Evolutionary conservation across 192 early-diverging fungal species (phyloP).

Genomic region (Bifiguratus adelaidae): DNA sequence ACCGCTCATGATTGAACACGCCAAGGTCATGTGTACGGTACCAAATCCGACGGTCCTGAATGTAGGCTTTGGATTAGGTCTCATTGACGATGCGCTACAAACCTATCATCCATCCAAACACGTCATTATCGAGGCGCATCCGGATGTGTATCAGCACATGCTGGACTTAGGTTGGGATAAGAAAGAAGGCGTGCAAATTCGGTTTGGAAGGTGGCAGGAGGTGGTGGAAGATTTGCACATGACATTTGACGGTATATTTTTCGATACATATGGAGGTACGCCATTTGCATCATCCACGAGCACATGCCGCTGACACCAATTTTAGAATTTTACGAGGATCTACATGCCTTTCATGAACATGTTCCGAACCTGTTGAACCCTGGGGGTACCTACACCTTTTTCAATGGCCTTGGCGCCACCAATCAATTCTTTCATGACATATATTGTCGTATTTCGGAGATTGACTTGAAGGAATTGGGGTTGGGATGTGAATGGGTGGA

Average conservation of each 20-base stretch:
- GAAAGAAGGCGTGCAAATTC: constrained; percentile 68
- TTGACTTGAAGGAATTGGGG: constrained; percentile 74
- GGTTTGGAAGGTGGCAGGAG: constrained; percentile 93
- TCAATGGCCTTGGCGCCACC: constrained; percentile 89
- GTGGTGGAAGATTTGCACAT: constrained; percentile 55
- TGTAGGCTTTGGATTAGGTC: constrained; percentile 86
- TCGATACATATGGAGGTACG: constrained; percentile 76
- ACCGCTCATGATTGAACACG: constrained; percentile 85
- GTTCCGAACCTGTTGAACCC: constrained; percentile 63
- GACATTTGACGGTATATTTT: constrained; percentile 88
- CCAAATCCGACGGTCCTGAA: constrained; percentile 52
- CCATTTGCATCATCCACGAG: background rate
- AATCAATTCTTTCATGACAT: constrained; percentile 97
- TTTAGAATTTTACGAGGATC: constrained; percentile 84
- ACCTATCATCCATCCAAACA: constrained; percentile 57
- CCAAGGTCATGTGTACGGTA: constrained; percentile 58
- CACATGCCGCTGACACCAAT: background rate
- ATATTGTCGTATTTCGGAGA: constrained; percentile 73
- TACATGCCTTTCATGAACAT: constrained; percentile 57
- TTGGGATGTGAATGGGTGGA: constrained; percentile 63
- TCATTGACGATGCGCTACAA: constrained; percentile 82
- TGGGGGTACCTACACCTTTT: constrained; percentile 84
- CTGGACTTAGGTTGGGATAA: constrained; percentile 74
- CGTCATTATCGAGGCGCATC: constrained; percentile 95
- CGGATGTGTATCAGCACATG: constrained; percentile 91